Evolutionary conservation across 2,329 filamentous ascomycete genomes (phyloP), one percentile per base, ranked within the genome.

Genomic region (Clathrospora elynae): DNA sequence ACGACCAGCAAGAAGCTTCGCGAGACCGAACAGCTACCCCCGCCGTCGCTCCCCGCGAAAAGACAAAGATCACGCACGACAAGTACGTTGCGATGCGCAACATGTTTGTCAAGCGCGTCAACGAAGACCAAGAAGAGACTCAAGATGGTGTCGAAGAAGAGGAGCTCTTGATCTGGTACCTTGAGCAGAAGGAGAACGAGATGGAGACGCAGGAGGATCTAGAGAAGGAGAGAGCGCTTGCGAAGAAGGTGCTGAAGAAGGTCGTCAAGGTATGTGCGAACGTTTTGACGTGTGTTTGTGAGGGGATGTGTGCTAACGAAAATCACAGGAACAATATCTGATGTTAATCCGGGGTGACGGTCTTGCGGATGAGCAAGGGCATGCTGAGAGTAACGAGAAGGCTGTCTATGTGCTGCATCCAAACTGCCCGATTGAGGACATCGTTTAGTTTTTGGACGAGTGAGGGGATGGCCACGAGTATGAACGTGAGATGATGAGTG

Each of bases 81-180:
- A 93, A 95, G 71, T 99, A 95, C 72, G 88, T 92, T 67, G 80
- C 82, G 62, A 96, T 97, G 70, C 82, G 96, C 46, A 96, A 95
- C 67, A 73, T 88, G 62, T 78, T 99, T 32, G 88, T 96, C 19
- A 82, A 85, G 55, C 84, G 87, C 16, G 84, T 99, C 59, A 89
- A 86, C 58, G 87, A 92, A 41, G 90, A 95, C 61, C 90, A 97
- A 71, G 71, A 78, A 5, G 75, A 78, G 8, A 81, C 76, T 0
- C 89, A 88, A 26, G 89, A 96, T 56, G 93, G 93, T 42, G 85
- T 96, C 8, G 86, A 90, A 47, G 85, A 89, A 55, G 86, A 95
- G 38, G 85, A 86, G 30, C 77, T 99, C 20, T 73, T 95, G 20
- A 75, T 88, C 35, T 96, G 90, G 90, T 99, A 96, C 68, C 78